Evolutionary conservation across 768 basidiomycete species (phyloP).

Genomic region (Suillus subalutaceus): DNA sequence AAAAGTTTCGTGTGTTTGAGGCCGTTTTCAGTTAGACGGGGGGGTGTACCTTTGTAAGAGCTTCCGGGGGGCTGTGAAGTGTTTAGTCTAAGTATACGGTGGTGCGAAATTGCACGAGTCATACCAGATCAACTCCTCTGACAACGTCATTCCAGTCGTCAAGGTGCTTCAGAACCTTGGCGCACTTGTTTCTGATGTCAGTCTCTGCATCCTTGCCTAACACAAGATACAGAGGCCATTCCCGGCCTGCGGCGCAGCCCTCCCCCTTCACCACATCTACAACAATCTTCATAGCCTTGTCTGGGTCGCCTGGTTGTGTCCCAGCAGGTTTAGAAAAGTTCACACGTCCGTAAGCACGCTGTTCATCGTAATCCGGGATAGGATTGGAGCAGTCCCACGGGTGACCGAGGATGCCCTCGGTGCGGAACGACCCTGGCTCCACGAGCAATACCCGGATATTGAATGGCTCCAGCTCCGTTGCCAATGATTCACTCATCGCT

Average conservation of each 20-base stretch:
- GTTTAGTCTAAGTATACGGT: not conserved
- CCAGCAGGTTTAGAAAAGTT: constrained; percentile 11
- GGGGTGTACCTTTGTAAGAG: too few species aligned
- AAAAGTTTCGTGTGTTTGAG: too few species aligned
- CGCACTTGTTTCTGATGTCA: constrained; percentile 29
- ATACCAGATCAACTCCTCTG: constrained; percentile 1
- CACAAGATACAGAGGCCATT: constrained; percentile 26
- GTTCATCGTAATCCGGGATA: constrained; percentile 39
- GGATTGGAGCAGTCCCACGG: constrained; percentile 27
- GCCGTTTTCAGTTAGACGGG: too few species aligned
- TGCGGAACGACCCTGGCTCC: constrained; percentile 46
- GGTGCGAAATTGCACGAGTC: not conserved
- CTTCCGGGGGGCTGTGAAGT: not conserved
- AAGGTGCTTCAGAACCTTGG: constrained; percentile 17
- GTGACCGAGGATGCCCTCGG: constrained; percentile 32
- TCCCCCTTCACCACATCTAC: constrained; percentile 39
- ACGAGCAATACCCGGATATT: constrained; percentile 42
- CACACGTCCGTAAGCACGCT: constrained; percentile 14
- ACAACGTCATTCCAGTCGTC: constrained; percentile 33
- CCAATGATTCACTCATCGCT: constrained; percentile 43
- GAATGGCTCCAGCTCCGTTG: constrained; percentile 41
- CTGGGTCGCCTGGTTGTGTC: constrained; percentile 32
- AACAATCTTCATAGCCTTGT: constrained; percentile 34
- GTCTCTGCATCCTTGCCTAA: constrained; percentile 32
- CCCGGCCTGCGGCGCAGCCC: constrained; percentile 30